These are phyloP conservation scores for Phytophthora fragariae DNA, from an alignment of 352 stramenopile genomes.

Conservation along the genomic window DNA sequence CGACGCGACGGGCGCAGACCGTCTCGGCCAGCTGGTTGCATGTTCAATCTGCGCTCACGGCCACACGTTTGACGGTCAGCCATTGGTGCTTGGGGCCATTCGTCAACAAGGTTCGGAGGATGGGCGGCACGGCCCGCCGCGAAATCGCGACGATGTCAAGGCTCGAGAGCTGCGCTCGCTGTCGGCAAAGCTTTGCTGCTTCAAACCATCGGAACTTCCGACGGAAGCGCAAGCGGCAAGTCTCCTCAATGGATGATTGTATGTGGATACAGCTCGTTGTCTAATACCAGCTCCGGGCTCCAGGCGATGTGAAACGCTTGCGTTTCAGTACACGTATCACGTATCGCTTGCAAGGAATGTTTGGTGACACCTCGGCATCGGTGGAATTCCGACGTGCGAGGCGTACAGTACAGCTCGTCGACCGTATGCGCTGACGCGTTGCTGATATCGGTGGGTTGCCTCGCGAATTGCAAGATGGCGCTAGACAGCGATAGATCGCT, in stretches of 20 bases:
- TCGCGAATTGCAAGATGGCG: neutral
- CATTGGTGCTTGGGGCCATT: conserved; percentile 7
- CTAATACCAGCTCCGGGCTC: no score
- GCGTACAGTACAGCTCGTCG: no score
- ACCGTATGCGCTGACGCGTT: neutral
- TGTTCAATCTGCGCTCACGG: conserved; percentile 27
- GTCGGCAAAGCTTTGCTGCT: neutral
- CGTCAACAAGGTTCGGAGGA: conserved; percentile 8
- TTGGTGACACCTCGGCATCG: neutral
- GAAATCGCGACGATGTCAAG: neutral
- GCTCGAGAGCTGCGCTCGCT: neutral
- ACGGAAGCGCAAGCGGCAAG: neutral
- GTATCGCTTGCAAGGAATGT: neutral
- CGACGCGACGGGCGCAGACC: conserved; percentile 30
- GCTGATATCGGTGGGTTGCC: neutral
- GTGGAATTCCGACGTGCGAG: neutral
- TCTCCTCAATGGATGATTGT: neutral
- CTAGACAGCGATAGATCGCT: neutral
- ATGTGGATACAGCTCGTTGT: no score
- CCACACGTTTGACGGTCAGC: conserved; percentile 22
- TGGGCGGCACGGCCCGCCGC: neutral
- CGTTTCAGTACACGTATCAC: neutral
- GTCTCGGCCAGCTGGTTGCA: conserved; percentile 25
- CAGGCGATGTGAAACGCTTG: neutral
- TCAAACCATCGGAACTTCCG: neutral